Conservation (phyloP, 2,329 filamentous ascomycete genomes). For the Domatiomyces globalis region DNA sequence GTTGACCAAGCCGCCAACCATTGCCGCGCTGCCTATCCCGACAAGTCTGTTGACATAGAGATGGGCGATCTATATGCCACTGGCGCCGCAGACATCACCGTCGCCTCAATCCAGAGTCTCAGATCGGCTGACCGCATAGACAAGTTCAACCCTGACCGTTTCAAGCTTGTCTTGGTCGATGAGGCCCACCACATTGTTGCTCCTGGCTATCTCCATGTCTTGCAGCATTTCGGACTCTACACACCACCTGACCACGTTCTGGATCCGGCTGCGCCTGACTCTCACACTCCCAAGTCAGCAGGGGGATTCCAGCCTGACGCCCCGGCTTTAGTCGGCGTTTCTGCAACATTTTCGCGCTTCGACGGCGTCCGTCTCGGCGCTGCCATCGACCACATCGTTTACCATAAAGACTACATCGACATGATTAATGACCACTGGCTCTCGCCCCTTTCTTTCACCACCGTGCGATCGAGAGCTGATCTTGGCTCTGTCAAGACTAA, state of each 20-base stretch:
- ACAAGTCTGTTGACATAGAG: conserved; percentile 73
- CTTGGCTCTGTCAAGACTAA: conserved; percentile 54
- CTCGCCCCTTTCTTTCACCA: conserved; percentile 84
- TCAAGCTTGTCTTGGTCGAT: conserved; percentile 87
- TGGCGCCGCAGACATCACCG: conserved; percentile 76
- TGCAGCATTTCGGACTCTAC: conserved; percentile 65
- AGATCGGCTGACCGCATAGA: conserved; percentile 58
- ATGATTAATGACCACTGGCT: conserved; percentile 88
- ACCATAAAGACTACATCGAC: conserved; percentile 71
- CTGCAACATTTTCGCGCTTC: conserved; percentile 64
- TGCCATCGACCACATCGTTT: conserved; percentile 89
- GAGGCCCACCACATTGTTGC: conserved; percentile 96
- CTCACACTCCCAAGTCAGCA: neutral
- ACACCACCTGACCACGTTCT: conserved; percentile 26
- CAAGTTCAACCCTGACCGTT: conserved; percentile 66
- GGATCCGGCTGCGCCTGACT: conserved; percentile 3
- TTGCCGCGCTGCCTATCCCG: conserved; percentile 65
- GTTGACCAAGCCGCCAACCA: conserved; percentile 87
- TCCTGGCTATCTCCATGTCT: conserved; percentile 56
- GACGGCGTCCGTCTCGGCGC: conserved; percentile 68
- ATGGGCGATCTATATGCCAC: conserved; percentile 69
- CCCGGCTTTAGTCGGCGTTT: conserved; percentile 73
- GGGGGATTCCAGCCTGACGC: conserved; percentile 18
- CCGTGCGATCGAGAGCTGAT: conserved; percentile 69
- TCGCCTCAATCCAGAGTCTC: conserved; percentile 81